Base-by-base conservation (phyloP, 371 early-diverging fungal species). In the Saksenaea vasiformis region DNA sequence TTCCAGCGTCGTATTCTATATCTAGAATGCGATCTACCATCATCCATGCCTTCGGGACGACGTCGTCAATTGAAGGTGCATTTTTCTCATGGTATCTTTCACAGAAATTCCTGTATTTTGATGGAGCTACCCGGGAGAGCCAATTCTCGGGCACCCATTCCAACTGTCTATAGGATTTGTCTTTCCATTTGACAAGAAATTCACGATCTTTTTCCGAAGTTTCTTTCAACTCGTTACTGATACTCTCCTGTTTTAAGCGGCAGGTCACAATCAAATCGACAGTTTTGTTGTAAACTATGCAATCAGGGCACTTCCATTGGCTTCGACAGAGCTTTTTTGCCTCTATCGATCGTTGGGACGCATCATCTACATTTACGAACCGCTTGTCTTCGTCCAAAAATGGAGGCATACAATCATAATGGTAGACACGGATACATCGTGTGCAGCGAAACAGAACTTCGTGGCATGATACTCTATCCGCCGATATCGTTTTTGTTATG, bases 81-180 rank as follows among this genome's bases (percentile, higher is more conserved):
- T 36, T 67, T 39, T 24, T 63, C 41, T 43, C 37, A 24, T 14
- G 53, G 35, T 68, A 47, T 43, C 60, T 67, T 63, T 73, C 70
- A 8, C 54, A 71, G 15, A 75, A 73, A 44, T 70, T 67, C 26
- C 66, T 59, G 56, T 71, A 71, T 37, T 68, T 60, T 1, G 56
- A 37, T 0, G 75, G 51, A 9, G 64, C 58, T 7, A 67, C 67
- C 13, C 68, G 61, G 14, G 65, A 62, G 14, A 81, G 59, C 84
- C 85, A 86, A 31, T 62, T 67, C 9, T 65, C 63, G n/a, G 84
- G 70, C 7, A 87, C 87, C 90, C 90, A 90, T 15, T 67, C 68
- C 5, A 82, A 58, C 58, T 85, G 83, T 13, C 85, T 74, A 58
- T 85, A 86, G 1, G 87, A 85, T 31, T 66, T 41, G 9, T 64